Base-by-base conservation (phyloP, 108 stramenopile genomes). In the Cyclotella choctawhatcheeana region DNA sequence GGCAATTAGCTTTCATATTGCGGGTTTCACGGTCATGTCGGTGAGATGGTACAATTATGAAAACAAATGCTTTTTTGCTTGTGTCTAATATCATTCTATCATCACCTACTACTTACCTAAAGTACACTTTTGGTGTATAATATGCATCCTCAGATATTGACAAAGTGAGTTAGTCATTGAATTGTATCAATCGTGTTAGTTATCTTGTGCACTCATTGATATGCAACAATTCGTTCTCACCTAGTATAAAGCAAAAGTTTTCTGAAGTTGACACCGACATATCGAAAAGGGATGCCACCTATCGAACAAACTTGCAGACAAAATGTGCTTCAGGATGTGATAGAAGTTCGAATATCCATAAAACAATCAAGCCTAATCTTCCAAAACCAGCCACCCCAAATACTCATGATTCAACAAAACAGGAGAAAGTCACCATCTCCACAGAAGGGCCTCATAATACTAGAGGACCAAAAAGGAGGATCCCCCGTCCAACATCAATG, bases 401-500 rank as follows among this genome's bases (percentile, higher is more conserved):
- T n/a, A n/a, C 47, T n/a, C 8, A 10, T 48, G 55, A 56, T 30
- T 0, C 27, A 29, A 56, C 1, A 8, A 29, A 56, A 30, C 55
- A 30, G 10, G 55, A 56, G 29, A 56, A 56, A 31, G 13, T 1
- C 16, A 29, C 33, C 45, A 30, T 16, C 59, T 6, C 67, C 17
- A 59, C 18, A 16, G 60, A 66, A 77, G 22, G 29, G 66, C 18
- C 21, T 26, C 33, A 31, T 35, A 48, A 53, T 53, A 29, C n/a
- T n/a, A 73, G 65, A n/a, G 79, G 58, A 35, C 67, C 65, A 44
- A 51, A 32, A 44, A 58, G 80, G 53, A 69, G 86, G 44, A 84
- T 85, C 8, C 59, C 61, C 34, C 75, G 89, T 17, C 89, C 87
- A 21, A 82, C 73, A 52, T 74, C 80, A 27, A 88, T 89, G 55